phyloP scores from a whole-genome alignment of 257 asterid genomes.

The Haberlea rhodopensis region DNA sequence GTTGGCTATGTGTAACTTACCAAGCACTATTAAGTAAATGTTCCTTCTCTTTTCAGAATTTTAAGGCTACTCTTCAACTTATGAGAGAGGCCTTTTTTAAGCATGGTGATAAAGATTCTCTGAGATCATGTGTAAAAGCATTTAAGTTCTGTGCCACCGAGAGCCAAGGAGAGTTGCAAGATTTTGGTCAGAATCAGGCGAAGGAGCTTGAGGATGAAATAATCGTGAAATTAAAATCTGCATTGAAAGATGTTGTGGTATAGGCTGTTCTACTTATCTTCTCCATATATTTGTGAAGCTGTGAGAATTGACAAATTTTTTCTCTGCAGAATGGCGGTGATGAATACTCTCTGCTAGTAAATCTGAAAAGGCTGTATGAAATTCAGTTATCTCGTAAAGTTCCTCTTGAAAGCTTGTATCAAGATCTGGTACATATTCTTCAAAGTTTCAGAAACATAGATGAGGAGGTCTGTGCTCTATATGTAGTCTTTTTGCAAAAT shows the following conservation, averaged over 20 bases:
- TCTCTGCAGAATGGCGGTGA: conserved; percentile 86
- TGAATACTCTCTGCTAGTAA: conserved; percentile 81
- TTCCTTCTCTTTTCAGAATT: conserved; percentile 44
- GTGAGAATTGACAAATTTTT: conserved; percentile 31
- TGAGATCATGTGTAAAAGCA: conserved; percentile 88
- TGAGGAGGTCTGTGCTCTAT: conserved; percentile 61
- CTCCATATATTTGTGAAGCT: conserved; percentile 22
- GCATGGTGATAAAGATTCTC: conserved; percentile 83
- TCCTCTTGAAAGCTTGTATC: conserved; percentile 64
- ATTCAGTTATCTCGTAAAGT: conserved; percentile 67
- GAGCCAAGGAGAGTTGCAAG: conserved; percentile 87
- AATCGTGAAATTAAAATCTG: conserved; percentile 63
- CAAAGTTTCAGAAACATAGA: conserved; percentile 68
- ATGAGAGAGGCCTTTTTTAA: conserved; percentile 78
- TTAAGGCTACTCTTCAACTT: conserved; percentile 63
- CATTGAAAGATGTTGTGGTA: conserved; percentile 85
- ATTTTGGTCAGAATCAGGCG: conserved; percentile 67
- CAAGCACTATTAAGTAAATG: not conserved
- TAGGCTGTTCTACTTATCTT: conserved; percentile 20
- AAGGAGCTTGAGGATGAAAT: conserved; percentile 84
- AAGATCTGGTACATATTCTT: conserved; percentile 61
- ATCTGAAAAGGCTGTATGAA: conserved; percentile 87
- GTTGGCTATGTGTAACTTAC: conserved; percentile 21
- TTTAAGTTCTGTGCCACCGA: conserved; percentile 76
- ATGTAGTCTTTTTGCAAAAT: conserved; percentile 14